Conservation (phyloP, 441 rosid species). For the Dalechampia spathulata region DNA sequence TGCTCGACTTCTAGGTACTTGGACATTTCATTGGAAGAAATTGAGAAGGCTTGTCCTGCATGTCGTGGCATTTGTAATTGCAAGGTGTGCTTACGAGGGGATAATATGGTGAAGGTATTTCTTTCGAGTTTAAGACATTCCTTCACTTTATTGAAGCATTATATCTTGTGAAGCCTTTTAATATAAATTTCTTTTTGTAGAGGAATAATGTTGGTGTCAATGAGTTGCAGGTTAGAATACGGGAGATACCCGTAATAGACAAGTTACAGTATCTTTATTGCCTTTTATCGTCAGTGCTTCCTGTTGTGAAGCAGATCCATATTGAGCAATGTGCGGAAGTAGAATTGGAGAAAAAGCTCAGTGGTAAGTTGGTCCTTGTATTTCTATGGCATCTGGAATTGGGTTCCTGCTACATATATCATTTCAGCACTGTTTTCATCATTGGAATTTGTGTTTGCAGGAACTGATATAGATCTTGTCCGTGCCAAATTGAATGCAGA, state of each 20-base stretch:
- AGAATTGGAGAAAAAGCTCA: slow-evolving; percentile 72
- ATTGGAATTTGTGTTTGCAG: slow-evolving; percentile 31
- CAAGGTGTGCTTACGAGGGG: slow-evolving; percentile 77
- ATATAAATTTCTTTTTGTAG: background rate
- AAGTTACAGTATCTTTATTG: slow-evolving; percentile 73
- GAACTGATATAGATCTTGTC: slow-evolving; percentile 63
- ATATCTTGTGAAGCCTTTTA: background rate
- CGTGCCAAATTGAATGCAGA: slow-evolving; percentile 87
- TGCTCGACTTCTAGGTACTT: slow-evolving; percentile 49
- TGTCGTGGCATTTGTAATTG: slow-evolving; percentile 93
- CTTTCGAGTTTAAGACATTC: background rate
- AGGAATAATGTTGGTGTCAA: slow-evolving; percentile 18
- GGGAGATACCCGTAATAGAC: slow-evolving; percentile 73
- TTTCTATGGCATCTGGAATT: background rate
- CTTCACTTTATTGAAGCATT: background rate
- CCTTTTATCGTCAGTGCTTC: slow-evolving; percentile 79
- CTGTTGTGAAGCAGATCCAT: slow-evolving; percentile 83
- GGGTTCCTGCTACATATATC: background rate
- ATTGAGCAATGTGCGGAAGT: slow-evolving; percentile 74
- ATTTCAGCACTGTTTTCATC: background rate
- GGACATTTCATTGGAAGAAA: slow-evolving; percentile 58
- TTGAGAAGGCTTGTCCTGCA: slow-evolving; percentile 82
- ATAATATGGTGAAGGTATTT: slow-evolving; percentile 76
- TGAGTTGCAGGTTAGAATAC: slow-evolving; percentile 58
- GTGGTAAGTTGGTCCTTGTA: slow-evolving; percentile 41